Conservation (phyloP, 768 basidiomycete species). For the Ephemerocybe angulata region DNA sequence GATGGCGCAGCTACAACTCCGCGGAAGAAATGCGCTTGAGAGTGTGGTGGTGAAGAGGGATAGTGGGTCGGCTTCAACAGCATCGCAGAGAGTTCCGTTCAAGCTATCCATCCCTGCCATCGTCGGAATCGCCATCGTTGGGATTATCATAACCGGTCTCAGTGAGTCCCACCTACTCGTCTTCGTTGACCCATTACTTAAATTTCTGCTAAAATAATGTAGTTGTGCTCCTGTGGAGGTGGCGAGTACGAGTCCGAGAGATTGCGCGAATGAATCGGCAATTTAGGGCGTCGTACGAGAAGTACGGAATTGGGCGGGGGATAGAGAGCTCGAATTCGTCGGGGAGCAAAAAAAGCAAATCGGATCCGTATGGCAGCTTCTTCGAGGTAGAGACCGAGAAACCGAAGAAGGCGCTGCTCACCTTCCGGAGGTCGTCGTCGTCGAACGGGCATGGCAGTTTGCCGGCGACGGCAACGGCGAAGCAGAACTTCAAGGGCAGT, state of each 20-base stretch:
- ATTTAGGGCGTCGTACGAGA: conserved; percentile 1
- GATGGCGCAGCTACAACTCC: not conserved
- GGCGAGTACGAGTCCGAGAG: conserved; percentile 1
- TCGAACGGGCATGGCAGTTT: not conserved
- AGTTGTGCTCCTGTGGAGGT: conserved; percentile 6
- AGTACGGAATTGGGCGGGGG: conserved; percentile 9
- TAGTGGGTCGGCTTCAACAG: no score
- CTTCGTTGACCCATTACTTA: not conserved
- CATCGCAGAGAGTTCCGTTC: not conserved
- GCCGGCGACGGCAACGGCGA: not conserved
- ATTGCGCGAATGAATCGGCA: conserved; percentile 1
- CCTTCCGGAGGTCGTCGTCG: not conserved
- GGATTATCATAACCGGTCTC: conserved; percentile 1
- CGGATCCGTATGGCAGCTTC: conserved; percentile 9
- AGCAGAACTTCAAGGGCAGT: not conserved
- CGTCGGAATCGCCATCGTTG: conserved; percentile 6
- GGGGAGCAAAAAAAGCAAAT: not conserved
- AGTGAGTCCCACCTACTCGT: no score
- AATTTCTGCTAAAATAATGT: not conserved
- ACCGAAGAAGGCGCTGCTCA: conserved; percentile 5
- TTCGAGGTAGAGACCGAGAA: conserved; percentile 8
- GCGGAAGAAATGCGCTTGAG: not conserved
- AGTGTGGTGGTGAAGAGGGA: not conserved
- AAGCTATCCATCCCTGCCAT: not conserved
- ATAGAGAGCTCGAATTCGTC: conserved; percentile 5